Evolutionary conservation across 169 alveolate genomes (phyloP).

Genomic region (Plasmodium ovale): DNA sequence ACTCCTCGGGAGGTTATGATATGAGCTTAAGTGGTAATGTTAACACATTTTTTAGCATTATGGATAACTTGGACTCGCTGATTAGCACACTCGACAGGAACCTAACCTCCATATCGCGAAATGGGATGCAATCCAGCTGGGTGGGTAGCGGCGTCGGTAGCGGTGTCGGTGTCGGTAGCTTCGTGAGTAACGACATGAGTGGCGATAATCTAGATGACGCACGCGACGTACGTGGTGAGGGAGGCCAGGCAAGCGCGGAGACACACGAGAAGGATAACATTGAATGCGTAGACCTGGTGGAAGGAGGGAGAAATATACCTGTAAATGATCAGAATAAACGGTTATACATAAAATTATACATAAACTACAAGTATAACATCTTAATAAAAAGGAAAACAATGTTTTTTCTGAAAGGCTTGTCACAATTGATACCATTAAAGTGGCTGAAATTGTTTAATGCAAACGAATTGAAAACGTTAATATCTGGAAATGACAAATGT

Average conservation of each 20-base stretch:
- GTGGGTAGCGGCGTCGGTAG: background rate
- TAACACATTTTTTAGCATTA: conserved; percentile 37
- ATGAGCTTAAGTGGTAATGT: background rate
- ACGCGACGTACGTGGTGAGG: background rate
- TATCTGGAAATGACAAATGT: conserved; percentile 93
- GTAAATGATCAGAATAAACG: conserved; percentile 88
- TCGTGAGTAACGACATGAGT: background rate
- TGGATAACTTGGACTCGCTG: conserved; percentile 27
- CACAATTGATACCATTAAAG: conserved; percentile 90
- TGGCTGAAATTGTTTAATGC: conserved; percentile 94
- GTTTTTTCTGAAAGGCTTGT: conserved; percentile 93
- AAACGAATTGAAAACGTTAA: conserved; percentile 93
- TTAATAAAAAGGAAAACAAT: conserved; percentile 88
- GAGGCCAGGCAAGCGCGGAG: background rate
- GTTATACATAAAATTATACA: conserved; percentile 89
- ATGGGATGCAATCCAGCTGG: background rate
- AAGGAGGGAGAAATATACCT: conserved; percentile 82
- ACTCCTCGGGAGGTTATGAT: no score
- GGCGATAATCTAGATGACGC: background rate
- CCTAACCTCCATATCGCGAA: conserved; percentile 14
- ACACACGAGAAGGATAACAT: background rate
- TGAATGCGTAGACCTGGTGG: conserved; percentile 79
- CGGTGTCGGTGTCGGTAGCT: background rate
- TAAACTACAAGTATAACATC: conserved; percentile 92
- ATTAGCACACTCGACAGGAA: conserved; percentile 9